These are phyloP conservation scores for Hypholoma fasciculare DNA, from an alignment of 768 basidiomycete species.

Conservation along the genomic window DNA sequence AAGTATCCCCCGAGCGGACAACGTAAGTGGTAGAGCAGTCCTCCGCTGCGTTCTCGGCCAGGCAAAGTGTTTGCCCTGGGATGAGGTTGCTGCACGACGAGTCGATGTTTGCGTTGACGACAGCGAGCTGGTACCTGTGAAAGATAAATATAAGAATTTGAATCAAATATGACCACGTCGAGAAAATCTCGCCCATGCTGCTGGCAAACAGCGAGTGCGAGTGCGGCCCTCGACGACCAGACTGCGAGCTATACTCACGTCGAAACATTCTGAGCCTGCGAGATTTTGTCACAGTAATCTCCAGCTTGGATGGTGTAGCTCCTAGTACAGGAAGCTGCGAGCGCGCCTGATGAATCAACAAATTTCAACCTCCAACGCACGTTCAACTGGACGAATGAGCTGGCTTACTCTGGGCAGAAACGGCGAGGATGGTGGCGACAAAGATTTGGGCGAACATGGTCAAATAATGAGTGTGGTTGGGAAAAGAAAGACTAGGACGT, in stretches of 20 bases:
- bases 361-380: neutral
- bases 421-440: constrained; percentile 16
- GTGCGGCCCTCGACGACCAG: neutral
- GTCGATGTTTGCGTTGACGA: constrained; percentile 53
- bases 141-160: neutral
- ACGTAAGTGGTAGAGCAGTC: constrained; percentile 58
- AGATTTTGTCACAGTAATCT: constrained; percentile 61
- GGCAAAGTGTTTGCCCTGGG: constrained; percentile 51
- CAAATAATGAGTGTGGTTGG: constrained; percentile 16
- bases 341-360: constrained; percentile 9
- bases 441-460: constrained; percentile 22
- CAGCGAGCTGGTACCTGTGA: constrained; percentile 56
- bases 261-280: constrained; percentile 43
- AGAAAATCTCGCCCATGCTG: neutral
- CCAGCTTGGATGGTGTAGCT: constrained; percentile 49
- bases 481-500: constrained; percentile 14
- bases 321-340: constrained; percentile 41
- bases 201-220: neutral
- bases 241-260: constrained; percentile 30
- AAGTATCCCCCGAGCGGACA: constrained; percentile 50
- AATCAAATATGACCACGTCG: neutral
- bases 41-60: constrained; percentile 45
- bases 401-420: constrained; percentile 18
- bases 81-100: constrained; percentile 55
- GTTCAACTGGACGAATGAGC: neutral